Evolutionary conservation across 441 rosid species (phyloP), one percentile per base, ranked within the genome.

Genomic region (Erodium moschatum): DNA sequence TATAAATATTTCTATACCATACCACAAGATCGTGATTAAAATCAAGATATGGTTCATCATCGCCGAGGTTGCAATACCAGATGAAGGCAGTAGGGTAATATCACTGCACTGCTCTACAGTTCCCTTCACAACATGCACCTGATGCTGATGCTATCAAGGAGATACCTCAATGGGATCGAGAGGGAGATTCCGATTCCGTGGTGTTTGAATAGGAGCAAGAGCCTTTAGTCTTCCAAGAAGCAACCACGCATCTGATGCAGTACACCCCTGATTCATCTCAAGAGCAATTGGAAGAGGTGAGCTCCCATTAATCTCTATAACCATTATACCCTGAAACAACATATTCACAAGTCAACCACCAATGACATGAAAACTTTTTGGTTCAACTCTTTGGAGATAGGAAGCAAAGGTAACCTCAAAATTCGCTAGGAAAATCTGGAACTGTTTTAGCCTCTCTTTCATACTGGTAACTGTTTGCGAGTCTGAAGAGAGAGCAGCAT

Each of bases 211-310:
- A 66, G 77, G 42, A 65, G 70, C 19, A 63, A 46, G 54, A 54
- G 83, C 72, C 74, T 78, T 79, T 62, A 89, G 77, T 79, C 96
- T 87, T 80, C 81, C 73, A 66, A 89, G 78, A 62, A 94, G 96
- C 81, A 87, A 79, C 85, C 86, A 78, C 42, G 97, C 89, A 80
- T 91, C 94, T 4, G 85, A 77, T 71, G 84, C 13, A 58, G 85
- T 65, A 73, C 91, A 88, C 56, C 97, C 99, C 75, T 84, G 82
- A 72, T 76, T 77, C 93, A 91, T 82, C 82, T 89, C 92, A 19
- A 80, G 73, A 31, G 88, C 92, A 42, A 91, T 70, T 38, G 97
- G 99, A 85, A 80, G 67, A 8, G 79, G 74, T n/a, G 84, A 86
- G 2, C 81, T 76, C 73, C 74, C 78, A 56, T 83, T 86, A 65